Evolutionary conservation across 2,329 filamentous ascomycete genomes (phyloP), one percentile per base, ranked within the genome.

Genomic region (Exophiala mesophila): DNA sequence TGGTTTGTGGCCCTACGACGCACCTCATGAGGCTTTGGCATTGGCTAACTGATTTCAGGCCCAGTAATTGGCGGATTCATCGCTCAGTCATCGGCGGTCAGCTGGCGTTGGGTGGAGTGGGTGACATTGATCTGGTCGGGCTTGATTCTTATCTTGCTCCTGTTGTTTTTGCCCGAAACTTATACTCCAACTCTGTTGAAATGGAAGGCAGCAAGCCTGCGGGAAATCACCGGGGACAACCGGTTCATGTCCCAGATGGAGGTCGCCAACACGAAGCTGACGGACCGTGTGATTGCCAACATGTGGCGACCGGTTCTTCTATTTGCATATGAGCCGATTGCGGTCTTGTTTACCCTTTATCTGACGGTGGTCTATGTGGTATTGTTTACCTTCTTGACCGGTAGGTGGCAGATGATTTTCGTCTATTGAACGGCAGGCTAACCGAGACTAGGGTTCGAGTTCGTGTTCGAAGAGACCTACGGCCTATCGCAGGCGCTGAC

Each of bases 381-480:
- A 7, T 41, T 63, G 1, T 63, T 61, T 38, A 59, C 58, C 4
- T 62, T 62, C 42, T 56, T 63, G 28, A 68, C 71, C n/a, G 32
- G 29, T 32, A 32, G 15, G 29, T 32, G 13, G 24, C 10, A n/a
- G 54, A 60, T 10, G 44, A 54, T n/a, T 48, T 26, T 12, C 12
- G 12, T 12, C 12, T 6, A 12, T 26, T 7, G 23, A 6, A 26
- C 12, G 23, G 7, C 12, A 7, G 23, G 6, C 23, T 26, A 26
- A 26, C 23, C 6, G 12, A 26, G 12, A 7, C 23, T 7, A 26
- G 72, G 71, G 1, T 76, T 71, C 50, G 61, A 67, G 4, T 73
- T 66, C 56, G 69, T 74, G 51, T 76, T 77, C 59, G 58, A 60
- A 18, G 61, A 72, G 3, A 72, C 68, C 0, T 70, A 77, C 50